Percentiles rank a stretch among this genome's conserved stretches.
Evolutionary conservation across 2,329 filamentous ascomycete species (phyloP).

Genomic region (Ophiostoma populinum): DNA sequence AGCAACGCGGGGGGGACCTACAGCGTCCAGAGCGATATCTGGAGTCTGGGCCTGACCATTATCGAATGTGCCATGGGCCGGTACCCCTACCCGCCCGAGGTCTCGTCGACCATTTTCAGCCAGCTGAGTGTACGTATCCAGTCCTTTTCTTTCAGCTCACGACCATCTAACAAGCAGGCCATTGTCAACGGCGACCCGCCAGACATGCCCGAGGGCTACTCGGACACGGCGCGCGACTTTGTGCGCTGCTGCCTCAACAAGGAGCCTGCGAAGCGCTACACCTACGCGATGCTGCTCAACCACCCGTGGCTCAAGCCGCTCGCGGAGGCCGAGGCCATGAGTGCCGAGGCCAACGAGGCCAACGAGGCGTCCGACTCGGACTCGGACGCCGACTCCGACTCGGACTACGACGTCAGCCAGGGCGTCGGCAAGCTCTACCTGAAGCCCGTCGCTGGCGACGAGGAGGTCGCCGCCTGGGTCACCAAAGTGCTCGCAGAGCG

Average conservation of each 20-base stretch:
- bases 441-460: conserved; percentile 43
- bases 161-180: conserved; percentile 38
- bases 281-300: conserved; percentile 73
- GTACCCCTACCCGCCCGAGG: conserved; percentile 94
- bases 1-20: conserved; percentile 68
- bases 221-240: conserved; percentile 66
- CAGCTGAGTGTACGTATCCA: conserved; percentile 68
- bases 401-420: conserved; percentile 14
- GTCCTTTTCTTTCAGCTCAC: background rate
- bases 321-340: conserved; percentile 17
- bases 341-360: conserved; percentile 20
- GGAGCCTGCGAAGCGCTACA: conserved; percentile 79
- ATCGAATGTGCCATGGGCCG: conserved; percentile 90
- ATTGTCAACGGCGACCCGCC: conserved; percentile 97
- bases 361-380: conserved; percentile 16
- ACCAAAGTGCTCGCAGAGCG: conserved; percentile 46
- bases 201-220: conserved; percentile 68
- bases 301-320: conserved; percentile 61
- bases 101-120: conserved; percentile 96
- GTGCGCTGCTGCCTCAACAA: conserved; percentile 85
- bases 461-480: conserved; percentile 80
- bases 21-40: conserved; percentile 94
- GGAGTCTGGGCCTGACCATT: conserved; percentile 85
- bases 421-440: conserved; percentile 19
- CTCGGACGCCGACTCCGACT: conserved; percentile 16